Evolutionary conservation across 768 basidiomycete genomes (phyloP).

Genomic region (Agrocybe praecox): DNA sequence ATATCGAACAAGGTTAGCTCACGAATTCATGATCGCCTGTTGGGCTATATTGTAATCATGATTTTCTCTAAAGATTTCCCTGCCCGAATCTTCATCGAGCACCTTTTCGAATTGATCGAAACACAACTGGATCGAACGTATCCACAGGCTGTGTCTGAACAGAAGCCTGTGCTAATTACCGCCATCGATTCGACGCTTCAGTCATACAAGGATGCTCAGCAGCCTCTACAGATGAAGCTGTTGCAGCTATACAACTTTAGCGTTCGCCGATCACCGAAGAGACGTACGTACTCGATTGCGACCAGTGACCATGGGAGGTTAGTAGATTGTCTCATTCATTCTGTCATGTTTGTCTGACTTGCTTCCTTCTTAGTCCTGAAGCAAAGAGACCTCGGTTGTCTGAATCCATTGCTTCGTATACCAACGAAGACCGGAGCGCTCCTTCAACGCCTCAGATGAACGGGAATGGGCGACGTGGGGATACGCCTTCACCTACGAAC

Average conservation of each 20-base stretch:
- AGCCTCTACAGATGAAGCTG: slow-evolving; percentile 38
- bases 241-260: slow-evolving; percentile 39
- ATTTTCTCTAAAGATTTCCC: slow-evolving; percentile 42
- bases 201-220: slow-evolving; percentile 30
- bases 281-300: slow-evolving; percentile 45
- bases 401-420: slow-evolving; percentile 30
- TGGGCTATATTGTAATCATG: neutral
- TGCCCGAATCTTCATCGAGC: slow-evolving; percentile 49
- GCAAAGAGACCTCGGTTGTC: slow-evolving; percentile 50
- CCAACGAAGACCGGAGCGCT: slow-evolving; percentile 32
- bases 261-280: slow-evolving; percentile 47
- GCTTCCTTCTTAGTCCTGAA: slow-evolving; percentile 19
- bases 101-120: slow-evolving; percentile 45
- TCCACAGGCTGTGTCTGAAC: slow-evolving; percentile 10
- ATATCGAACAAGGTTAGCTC: slow-evolving; percentile 46
- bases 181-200: slow-evolving; percentile 34
- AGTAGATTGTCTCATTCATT: slow-evolving; percentile 26
- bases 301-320: slow-evolving; percentile 41
- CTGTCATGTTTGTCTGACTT: neutral
- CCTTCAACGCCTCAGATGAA: slow-evolving; percentile 37
- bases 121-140: slow-evolving; percentile 27
- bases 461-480: slow-evolving; percentile 17
- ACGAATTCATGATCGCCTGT: neutral
- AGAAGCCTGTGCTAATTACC: slow-evolving; percentile 25
- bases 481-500: slow-evolving; percentile 47